A percentile compares a stretch with the other conserved stretches of the same genome.
Conservation (phyloP, 306 rosid genomes). For the Trichosanthes truncata region DNA sequence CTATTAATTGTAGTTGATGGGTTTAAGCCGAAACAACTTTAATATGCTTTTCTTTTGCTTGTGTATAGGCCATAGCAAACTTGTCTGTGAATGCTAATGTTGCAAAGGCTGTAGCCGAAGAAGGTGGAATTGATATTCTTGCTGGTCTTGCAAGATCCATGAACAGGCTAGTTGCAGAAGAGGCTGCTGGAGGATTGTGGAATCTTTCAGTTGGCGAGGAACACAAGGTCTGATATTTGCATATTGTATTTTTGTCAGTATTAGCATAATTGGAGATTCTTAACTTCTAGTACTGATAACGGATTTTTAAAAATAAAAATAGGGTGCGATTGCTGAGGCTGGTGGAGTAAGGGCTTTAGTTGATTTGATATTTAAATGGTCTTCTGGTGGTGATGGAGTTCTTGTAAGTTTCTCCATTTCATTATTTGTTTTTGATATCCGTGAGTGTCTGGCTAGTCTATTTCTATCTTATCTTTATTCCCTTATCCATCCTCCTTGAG, state of each 20-base stretch:
- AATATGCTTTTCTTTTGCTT: neutral
- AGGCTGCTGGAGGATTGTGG: conserved; percentile 99
- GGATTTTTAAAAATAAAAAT: conserved; percentile 11
- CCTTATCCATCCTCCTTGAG: neutral
- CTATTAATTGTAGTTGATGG: neutral
- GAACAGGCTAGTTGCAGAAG: conserved; percentile 97
- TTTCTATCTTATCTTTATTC: neutral
- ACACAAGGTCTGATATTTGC: conserved; percentile 63
- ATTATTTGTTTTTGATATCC: neutral
- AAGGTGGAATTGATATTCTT: conserved; percentile 90
- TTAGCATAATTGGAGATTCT: conserved; percentile 8
- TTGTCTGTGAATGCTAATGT: conserved; percentile 93
- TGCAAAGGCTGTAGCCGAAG: conserved; percentile 98
- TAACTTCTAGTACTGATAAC: conserved; percentile 15
- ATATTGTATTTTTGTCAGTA: neutral
- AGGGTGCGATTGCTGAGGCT: conserved; percentile 98
- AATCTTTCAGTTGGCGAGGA: conserved; percentile 99
- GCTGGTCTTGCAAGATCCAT: conserved; percentile 97
- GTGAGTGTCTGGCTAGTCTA: neutral
- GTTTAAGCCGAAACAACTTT: conserved; percentile 10
- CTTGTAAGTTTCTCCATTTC: conserved; percentile 45
- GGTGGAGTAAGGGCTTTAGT: conserved; percentile 97
- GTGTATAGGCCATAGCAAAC: conserved; percentile 91
- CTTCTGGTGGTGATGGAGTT: conserved; percentile 93
- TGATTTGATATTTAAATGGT: conserved; percentile 98